Base-by-base conservation (phyloP, 2,329 filamentous ascomycete species). In the Proliferodiscus dingleyae region DNA sequence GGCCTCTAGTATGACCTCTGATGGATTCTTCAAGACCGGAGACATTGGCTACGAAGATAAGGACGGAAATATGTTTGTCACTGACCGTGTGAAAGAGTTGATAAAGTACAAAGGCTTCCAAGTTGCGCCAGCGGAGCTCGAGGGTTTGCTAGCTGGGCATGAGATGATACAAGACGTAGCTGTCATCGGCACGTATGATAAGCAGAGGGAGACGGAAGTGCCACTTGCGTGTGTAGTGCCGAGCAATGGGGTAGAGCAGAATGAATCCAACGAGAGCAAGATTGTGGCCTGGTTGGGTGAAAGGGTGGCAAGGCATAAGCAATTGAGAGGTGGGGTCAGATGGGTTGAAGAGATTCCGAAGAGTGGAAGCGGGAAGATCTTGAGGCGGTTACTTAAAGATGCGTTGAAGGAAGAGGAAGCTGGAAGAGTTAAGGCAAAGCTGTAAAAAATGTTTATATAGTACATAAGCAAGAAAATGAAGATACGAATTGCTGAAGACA, bases 31-130 rank as follows among this genome's bases (percentile, higher is more conserved):
- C 42, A 50, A 51, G 37, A 95, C 89, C 0, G 89, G 89, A 2
- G 89, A 95, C 58, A 80, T 95, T 30, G 86, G 87, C 4, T 82
- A 85, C 53, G 77, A 85, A 56, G 86, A 94, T 61, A 69, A 75
- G 39, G 72, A 85, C 41, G 85, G 85, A 37, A 87, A 93, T 59
- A 85, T 93, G 59, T 95, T 82, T 70, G 89, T 94, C 62, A 93
- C 89, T 1, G 89, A 95, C 61, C 83, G 34, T 11, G n/a, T 41
- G 40, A 40, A 68, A 60, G 65, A 71, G 46, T 54, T 71, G 15
- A 71, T 71, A 56, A 71, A 71, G 50, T 71, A 70, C 51, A 70
- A 71, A 51, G 70, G 70, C 4, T 54, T 71, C 16, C 69, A 72
- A 54, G 67, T 72, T n/a, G 66, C 70, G 9, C 70, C 70, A 1